Evolutionary conservation across 352 stramenopile genomes (phyloP).

Genomic region (Phytopythium cucurbitacearum): DNA sequence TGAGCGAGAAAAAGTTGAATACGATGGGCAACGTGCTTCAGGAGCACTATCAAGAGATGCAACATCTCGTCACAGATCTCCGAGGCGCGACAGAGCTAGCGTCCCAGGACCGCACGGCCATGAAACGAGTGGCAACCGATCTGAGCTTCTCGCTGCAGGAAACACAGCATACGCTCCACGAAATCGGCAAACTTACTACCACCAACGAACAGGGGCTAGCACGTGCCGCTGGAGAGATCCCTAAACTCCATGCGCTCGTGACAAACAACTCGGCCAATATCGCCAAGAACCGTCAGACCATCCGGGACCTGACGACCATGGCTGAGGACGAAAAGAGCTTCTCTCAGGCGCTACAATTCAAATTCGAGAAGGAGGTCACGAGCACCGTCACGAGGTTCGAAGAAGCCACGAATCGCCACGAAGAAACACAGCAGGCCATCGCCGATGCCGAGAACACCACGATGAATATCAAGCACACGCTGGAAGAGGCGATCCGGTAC

Average conservation of each 20-base stretch:
- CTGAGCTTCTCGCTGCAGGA: constrained; percentile 40
- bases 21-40: constrained; percentile 25
- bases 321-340: constrained; percentile 29
- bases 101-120: constrained; percentile 25
- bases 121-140: constrained; percentile 32
- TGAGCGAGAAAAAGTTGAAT: constrained; percentile 41
- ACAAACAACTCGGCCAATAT: constrained; percentile 33
- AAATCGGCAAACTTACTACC: constrained; percentile 34
- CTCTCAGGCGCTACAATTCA: constrained; percentile 13
- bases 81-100: constrained; percentile 24
- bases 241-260: constrained; percentile 40
- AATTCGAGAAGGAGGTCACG: constrained; percentile 27
- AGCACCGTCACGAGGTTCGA: constrained; percentile 19
- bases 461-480: constrained; percentile 18
- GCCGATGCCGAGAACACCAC: constrained; percentile 15
- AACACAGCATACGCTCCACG: constrained; percentile 38
- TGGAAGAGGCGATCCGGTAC: constrained; percentile 39
- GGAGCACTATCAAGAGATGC: constrained; percentile 42
- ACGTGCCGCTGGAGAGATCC: constrained; percentile 41
- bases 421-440: constrained; percentile 25
- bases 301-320: constrained; percentile 27
- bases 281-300: constrained; percentile 34
- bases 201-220: constrained; percentile 36
- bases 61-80: constrained; percentile 21
- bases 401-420: constrained; percentile 20